A percentile compares a stretch with the other conserved stretches of the same genome.
Evolutionary conservation across 1,284 basidiomycete species (phyloP).

Genomic region (Cystobasidium sp.): DNA sequence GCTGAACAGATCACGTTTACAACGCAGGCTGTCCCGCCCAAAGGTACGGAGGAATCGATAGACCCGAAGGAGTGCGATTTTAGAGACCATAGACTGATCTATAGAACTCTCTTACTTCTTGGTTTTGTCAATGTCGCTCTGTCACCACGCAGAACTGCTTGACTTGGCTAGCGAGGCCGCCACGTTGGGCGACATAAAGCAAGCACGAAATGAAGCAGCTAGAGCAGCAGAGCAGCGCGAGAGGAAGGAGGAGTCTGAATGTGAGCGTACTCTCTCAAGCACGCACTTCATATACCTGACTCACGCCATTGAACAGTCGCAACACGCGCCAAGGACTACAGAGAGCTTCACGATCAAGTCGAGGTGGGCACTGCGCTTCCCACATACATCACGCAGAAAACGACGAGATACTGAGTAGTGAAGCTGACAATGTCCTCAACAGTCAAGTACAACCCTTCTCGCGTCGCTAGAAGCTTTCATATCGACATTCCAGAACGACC

Average conservation of each 20-base stretch:
- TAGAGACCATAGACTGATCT: neutral
- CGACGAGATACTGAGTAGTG: neutral
- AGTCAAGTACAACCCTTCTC: conserved; percentile 77
- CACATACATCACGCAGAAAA: neutral
- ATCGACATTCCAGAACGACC: conserved; percentile 91
- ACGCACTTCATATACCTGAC: too few species aligned
- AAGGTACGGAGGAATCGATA: neutral
- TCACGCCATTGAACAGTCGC: conserved; percentile 45
- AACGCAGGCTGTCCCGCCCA: conserved; percentile 23
- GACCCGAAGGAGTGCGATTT: neutral
- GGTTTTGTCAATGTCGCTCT: neutral
- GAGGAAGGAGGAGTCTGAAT: conserved; percentile 40
- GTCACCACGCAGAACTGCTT: conserved; percentile 18
- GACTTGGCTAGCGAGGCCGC: conserved; percentile 43
- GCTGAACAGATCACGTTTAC: neutral
- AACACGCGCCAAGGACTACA: conserved; percentile 66
- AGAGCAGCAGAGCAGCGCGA: conserved; percentile 29
- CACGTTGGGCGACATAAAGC: conserved; percentile 46
- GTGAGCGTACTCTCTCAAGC: conserved; percentile 17
- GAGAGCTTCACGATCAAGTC: conserved; percentile 82
- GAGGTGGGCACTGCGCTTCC: conserved; percentile 58
- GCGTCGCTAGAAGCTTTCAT: conserved; percentile 86
- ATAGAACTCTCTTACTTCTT: neutral
- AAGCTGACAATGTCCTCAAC: conserved; percentile 42
- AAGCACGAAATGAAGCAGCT: conserved; percentile 42